Base-by-base conservation (phyloP, 2,329 filamentous ascomycete species). In the Sarocladium oryzae region DNA sequence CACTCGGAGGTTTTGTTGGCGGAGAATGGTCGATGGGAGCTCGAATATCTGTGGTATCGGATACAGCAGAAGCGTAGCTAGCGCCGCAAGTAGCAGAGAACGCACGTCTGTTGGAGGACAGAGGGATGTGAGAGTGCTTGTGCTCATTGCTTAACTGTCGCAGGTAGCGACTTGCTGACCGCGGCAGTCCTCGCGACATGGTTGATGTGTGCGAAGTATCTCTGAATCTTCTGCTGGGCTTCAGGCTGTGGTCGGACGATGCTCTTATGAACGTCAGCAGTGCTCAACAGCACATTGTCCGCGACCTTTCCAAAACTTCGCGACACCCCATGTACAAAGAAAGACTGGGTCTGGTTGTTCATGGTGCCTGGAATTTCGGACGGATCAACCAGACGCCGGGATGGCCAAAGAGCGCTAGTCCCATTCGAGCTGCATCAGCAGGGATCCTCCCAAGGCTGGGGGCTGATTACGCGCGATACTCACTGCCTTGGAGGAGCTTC, bases 1-100 rank as follows among this genome's bases (percentile, higher is more conserved):
- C 86, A 51, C 88, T 95, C 3, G 89, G 89, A 2, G 91, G 92
- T 68, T 96, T 90, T 1, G 83, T 86, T 0, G 83, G 81, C 71
- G 78, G 85, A 2, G 74, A 67, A 56, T 76, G 75, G 57, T 77
- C 69, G 53, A 70, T 66, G 1, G 75, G 74, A 23, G 61, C 30
- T 58, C 64, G 18, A 54, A 33, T 32, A 36, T 15, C 36, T 37
- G 33, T 43, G 16, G 61, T 52, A 16, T 57, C 4, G 23, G 23
- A 53, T 6, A 57, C 54, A 15, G 61, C 55, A 8, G 66, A 60
- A 43, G 58, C 59, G 43, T 60, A 56, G 11, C 52, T 54, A 36
- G 55, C 53, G 16, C 57, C 54, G 8, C 54, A 35, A 37, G 55
- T 57, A 15, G 63, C 66, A 23, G 66, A 62, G 52, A 66, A 60